Base-by-base conservation (phyloP, 352 stramenopile species). In the Aphanomyces cochlioides region DNA sequence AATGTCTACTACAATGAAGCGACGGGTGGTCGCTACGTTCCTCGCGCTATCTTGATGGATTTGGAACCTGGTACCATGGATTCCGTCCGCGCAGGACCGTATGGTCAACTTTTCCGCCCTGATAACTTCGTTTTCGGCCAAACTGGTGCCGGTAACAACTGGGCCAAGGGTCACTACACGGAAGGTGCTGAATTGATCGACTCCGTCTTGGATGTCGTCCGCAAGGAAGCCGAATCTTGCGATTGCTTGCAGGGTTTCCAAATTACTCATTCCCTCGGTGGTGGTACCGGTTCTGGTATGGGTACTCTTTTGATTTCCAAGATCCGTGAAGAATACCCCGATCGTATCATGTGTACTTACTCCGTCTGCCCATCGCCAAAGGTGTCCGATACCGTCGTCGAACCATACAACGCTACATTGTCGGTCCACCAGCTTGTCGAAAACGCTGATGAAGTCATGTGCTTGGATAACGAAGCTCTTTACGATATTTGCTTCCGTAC, bases 401-500 rank as follows among this genome's bases (percentile, higher is more conserved):
- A 99, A 83, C 97, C 97, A n/a, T 99, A 99, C 90, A 99, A 99
- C 80, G 96, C 97, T 53, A 99, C 96, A 47, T 90, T 99, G 36
- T 99, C 97, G 12, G 91, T 99, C 60, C 97, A 99, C 80, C 96
- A 99, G 89, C 90, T 99, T 54, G 96, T 99, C 39, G 97, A 99
- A 83, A 99, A 99, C 84, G 96, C 97, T 66, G 98, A 99, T 85
- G 96, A 99, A 78, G 98, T 97, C 79, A 99, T 99, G 87, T 98
- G 96, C 72, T 86, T 99, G 70, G 98, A 99, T 78, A 99, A 99
- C 83, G 97, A 99, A 83, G 98, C 98, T 48, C 88, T 99, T 48
- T 99, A 99, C 84, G 97, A 99, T 78, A 99, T 99, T 87, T 99
- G 98, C 88, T 99, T 99, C 92, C 96, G 97, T 72, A 99, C 98